These are phyloP conservation scores for Pinus albicaulis DNA, from an alignment of 75 land plant genomes.

Conservation along the genomic window DNA sequence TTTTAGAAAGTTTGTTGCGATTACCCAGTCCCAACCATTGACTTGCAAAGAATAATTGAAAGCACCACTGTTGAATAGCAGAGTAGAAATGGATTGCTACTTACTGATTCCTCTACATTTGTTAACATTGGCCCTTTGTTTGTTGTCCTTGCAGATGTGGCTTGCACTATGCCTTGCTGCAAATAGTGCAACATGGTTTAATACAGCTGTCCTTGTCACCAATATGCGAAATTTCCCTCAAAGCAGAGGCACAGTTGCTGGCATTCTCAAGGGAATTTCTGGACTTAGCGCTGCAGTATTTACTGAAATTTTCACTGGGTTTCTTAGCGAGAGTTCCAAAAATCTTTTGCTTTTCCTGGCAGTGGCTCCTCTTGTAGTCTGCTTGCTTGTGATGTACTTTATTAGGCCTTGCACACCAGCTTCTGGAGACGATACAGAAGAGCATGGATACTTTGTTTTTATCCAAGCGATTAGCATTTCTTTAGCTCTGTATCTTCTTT, in stretches of 20 bases:
- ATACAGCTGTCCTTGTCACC: conserved; percentile 42
- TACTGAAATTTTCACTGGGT: conserved; percentile 23
- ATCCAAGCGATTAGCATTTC: conserved; percentile 16
- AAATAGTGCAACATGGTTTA: conserved; percentile 49
- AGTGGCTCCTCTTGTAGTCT: conserved; percentile 25
- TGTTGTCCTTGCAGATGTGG: conserved; percentile 26
- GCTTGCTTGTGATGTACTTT: conserved; percentile 27
- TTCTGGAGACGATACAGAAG: conserved; percentile 16
- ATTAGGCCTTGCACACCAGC: conserved; percentile 24
- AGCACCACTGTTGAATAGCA: too few species aligned
- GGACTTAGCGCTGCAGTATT: conserved; percentile 47
- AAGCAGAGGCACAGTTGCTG: conserved; percentile 40
- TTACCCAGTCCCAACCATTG: too few species aligned
- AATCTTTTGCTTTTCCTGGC: conserved; percentile 26
- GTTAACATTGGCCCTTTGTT: not conserved
- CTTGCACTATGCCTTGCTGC: conserved; percentile 25
- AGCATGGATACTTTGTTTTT: conserved; percentile 22
- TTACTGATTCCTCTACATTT: too few species aligned
- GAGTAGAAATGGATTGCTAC: too few species aligned
- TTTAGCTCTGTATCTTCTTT: conserved; percentile 23
- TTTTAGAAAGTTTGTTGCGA: too few species aligned
- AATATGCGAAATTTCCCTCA: conserved; percentile 51
- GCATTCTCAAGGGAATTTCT: conserved; percentile 39
- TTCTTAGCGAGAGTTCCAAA: conserved; percentile 15
- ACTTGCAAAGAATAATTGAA: too few species aligned